A percentile compares a stretch with the other conserved stretches of the same genome.
phyloP scores from a whole-genome alignment of 2,329 filamentous ascomycete species.

The Lachnellula subtilissima region DNA sequence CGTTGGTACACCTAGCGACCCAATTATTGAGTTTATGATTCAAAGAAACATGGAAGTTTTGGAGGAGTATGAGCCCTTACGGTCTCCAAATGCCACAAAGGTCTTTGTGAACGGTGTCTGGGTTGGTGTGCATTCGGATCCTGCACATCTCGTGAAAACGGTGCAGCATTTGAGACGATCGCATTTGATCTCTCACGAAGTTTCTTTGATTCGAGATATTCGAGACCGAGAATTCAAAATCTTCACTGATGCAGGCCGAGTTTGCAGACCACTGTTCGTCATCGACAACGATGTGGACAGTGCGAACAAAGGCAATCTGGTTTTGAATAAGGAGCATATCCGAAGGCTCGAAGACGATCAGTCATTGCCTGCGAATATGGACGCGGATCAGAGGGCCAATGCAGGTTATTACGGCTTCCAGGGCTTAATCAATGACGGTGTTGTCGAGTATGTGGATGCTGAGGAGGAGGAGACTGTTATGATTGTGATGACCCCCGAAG shows the following conservation, averaged over 20 bases:
- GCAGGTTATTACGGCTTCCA: constrained; percentile 77
- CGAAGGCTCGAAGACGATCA: constrained; percentile 69
- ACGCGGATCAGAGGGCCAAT: constrained; percentile 51
- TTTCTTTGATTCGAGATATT: constrained; percentile 92
- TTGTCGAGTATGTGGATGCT: constrained; percentile 93
- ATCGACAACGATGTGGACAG: constrained; percentile 81
- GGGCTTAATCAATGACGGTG: constrained; percentile 75
- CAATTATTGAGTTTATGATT: constrained; percentile 93
- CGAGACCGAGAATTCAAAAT: constrained; percentile 98
- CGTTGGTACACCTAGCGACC: constrained; percentile 85
- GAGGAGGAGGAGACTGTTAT: constrained; percentile 98
- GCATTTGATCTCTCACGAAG: constrained; percentile 82
- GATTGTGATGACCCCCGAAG: constrained; percentile 98
- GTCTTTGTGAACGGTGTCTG: constrained; percentile 97
- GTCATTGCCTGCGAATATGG: constrained; percentile 55
- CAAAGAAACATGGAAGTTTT: constrained; percentile 93
- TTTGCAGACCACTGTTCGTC: constrained; percentile 90
- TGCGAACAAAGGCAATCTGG: constrained; percentile 68
- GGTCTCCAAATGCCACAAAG: constrained; percentile 90
- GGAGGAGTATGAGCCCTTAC: constrained; percentile 84
- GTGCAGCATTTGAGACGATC: constrained; percentile 74
- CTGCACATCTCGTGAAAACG: constrained; percentile 74
- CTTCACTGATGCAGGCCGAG: constrained; percentile 92
- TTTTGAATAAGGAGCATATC: constrained; percentile 82
- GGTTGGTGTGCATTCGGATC: constrained; percentile 92